phyloP scores from a whole-genome alignment of 2,329 filamentous ascomycete genomes.

The Aspergillus candidus region DNA sequence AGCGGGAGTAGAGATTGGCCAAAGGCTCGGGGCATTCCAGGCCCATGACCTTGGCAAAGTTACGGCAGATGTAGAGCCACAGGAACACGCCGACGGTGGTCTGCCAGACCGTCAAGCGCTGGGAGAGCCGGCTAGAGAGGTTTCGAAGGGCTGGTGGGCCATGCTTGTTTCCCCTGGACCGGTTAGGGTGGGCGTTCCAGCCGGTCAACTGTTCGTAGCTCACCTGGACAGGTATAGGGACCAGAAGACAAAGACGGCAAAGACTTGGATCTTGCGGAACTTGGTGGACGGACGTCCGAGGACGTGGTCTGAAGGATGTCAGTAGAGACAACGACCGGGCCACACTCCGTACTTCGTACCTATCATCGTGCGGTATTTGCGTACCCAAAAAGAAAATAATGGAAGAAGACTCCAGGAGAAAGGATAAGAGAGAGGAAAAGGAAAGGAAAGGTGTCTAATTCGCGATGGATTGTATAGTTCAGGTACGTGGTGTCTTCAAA shows the following conservation, averaged over 20 bases:
- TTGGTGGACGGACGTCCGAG: constrained; percentile 84
- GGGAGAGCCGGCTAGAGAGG: constrained; percentile 65
- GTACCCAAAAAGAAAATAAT: constrained; percentile 35
- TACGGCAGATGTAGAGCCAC: constrained; percentile 83
- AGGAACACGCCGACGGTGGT: constrained; percentile 80
- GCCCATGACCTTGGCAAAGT: constrained; percentile 87
- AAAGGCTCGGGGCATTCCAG: constrained; percentile 90
- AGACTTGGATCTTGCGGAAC: constrained; percentile 86
- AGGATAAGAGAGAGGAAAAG: too few species aligned
- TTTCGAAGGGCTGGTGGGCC: constrained; percentile 52
- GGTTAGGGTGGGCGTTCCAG: not conserved
- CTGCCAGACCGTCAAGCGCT: constrained; percentile 79
- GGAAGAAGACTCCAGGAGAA: too few species aligned
- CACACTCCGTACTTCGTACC: constrained; percentile 8
- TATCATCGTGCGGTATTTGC: constrained; percentile 30
- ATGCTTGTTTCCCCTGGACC: constrained; percentile 69
- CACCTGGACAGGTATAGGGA: constrained; percentile 73
- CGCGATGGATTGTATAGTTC: too few species aligned
- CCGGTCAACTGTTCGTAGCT: constrained; percentile 12
- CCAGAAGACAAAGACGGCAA: constrained; percentile 90
- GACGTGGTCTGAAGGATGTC: constrained; percentile 63
- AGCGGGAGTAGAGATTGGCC: constrained; percentile 84
- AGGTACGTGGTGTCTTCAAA: too few species aligned
- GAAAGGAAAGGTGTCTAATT: too few species aligned
- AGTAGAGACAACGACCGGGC: too few species aligned